Percentiles rank a stretch among this genome's conserved stretches.
Evolutionary conservation across 345 rosid genomes (phyloP).

Genomic region (Lepidium africanum): DNA sequence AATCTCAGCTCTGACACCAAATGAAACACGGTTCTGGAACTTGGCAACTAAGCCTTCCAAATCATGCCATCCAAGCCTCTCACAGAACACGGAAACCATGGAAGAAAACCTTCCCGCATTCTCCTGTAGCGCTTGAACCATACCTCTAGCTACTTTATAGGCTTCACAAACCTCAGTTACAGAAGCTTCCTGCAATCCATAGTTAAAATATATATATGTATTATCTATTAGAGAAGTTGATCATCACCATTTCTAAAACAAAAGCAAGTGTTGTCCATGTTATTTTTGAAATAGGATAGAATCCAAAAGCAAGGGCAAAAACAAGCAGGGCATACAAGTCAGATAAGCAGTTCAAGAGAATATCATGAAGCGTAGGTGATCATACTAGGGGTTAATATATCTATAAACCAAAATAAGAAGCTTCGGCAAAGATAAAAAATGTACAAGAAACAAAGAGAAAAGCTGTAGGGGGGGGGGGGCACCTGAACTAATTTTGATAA

Average conservation of each 20-base stretch:
- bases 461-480: not conserved
- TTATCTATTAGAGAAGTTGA: conserved; percentile 1
- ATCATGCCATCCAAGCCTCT: conserved; percentile 98
- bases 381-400: not conserved
- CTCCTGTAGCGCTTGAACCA: conserved; percentile 95
- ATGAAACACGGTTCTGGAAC: conserved; percentile 94
- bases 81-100: conserved; percentile 94
- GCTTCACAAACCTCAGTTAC: conserved; percentile 90
- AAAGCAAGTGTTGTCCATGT: not conserved
- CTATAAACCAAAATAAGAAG: not conserved
- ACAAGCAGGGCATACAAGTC: not conserved
- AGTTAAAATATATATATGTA: not conserved
- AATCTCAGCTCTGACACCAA: conserved; percentile 97
- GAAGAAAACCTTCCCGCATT: conserved; percentile 97
- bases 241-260: conserved; percentile 3
- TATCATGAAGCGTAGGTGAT: conserved; percentile 5
- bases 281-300: not conserved
- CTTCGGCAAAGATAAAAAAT: not conserved
- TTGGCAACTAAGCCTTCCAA: conserved; percentile 84
- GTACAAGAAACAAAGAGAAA: not conserved
- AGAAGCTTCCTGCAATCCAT: conserved; percentile 70
- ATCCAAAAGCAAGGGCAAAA: conserved; percentile 1
- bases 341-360: conserved; percentile 1
- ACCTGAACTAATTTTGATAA: conserved; percentile 94
- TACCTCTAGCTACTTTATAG: conserved; percentile 90